Conservation (phyloP, 495 filamentous ascomycete genomes). For the Penicillium argentinense region DNA sequence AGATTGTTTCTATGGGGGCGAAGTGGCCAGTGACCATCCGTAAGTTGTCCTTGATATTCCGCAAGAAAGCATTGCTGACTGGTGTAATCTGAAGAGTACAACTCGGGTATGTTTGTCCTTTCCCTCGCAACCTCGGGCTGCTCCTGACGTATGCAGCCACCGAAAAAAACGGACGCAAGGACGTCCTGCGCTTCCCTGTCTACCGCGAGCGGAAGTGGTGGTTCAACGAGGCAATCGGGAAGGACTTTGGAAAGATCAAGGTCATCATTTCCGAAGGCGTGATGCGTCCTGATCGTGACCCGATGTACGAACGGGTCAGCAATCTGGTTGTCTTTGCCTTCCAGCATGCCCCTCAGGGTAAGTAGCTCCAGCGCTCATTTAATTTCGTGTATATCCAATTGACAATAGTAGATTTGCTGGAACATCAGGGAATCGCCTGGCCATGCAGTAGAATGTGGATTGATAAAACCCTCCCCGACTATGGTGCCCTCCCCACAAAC, state of each 20-base stretch:
- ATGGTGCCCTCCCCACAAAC: too few relatives aligned
- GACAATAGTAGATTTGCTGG: constrained; percentile 61
- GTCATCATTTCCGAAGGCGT: constrained; percentile 79
- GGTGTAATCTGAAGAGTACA: too few relatives aligned
- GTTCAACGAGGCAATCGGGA: constrained; percentile 67
- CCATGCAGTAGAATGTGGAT: constrained; percentile 75
- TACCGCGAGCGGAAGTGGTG: constrained; percentile 71
- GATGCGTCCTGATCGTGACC: constrained; percentile 39
- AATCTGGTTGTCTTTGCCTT: constrained; percentile 80
- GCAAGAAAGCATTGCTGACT: too few relatives aligned
- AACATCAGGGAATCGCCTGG: constrained; percentile 77
- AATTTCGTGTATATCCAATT: not conserved
- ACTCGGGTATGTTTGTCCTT: constrained; percentile 18
- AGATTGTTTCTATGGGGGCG: constrained; percentile 53
- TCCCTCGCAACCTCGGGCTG: not conserved
- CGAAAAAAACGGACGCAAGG: constrained; percentile 59
- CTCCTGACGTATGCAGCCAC: constrained; percentile 46
- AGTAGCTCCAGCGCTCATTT: too few relatives aligned
- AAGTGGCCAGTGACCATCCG: too few relatives aligned
- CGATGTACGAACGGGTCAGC: constrained; percentile 67
- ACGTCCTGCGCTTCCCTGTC: constrained; percentile 70
- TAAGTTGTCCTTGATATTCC: too few relatives aligned
- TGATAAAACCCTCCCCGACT: constrained; percentile 42
- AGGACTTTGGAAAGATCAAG: constrained; percentile 71
- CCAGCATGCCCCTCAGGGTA: constrained; percentile 81